Percentiles rank a stretch among this genome's conserved stretches.
Evolutionary conservation across 2,329 filamentous ascomycete genomes (phyloP).

Genomic region (Trichoderma atrobrunneum): DNA sequence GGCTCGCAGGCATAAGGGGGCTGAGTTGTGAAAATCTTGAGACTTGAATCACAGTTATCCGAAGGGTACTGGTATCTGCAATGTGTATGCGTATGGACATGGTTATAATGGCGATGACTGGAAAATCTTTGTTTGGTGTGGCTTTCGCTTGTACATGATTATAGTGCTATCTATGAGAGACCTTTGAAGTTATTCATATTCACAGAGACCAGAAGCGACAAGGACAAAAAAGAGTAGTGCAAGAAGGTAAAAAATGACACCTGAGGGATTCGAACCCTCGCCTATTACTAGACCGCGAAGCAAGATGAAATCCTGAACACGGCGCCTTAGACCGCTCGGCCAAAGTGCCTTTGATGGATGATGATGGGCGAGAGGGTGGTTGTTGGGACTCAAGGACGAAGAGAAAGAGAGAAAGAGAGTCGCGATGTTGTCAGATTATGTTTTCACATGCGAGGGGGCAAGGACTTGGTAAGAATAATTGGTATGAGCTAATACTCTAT

Average conservation of each 20-base stretch:
- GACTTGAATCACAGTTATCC: neutral
- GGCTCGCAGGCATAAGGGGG: neutral
- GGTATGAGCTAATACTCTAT: neutral
- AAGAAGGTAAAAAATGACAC: conserved; percentile 1
- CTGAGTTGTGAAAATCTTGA: neutral
- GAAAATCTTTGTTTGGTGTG: neutral
- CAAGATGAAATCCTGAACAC: conserved; percentile 14
- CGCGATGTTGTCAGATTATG: neutral
- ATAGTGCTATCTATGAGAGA: neutral
- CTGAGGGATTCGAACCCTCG: conserved; percentile 19
- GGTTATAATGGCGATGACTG: neutral
- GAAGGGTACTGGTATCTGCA: neutral
- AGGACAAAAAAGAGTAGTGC: neutral
- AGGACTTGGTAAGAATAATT: neutral
- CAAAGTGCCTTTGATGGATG: conserved; percentile 24
- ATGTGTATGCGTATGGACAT: neutral
- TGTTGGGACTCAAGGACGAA: neutral
- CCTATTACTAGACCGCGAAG: conserved; percentile 18
- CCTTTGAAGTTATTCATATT: neutral
- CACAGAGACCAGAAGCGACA: neutral
- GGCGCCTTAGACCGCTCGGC: conserved; percentile 17
- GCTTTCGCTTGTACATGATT: neutral
- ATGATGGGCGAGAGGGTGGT: neutral
- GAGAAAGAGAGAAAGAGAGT: neutral
- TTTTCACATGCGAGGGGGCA: neutral